Evolutionary conservation across 2,329 filamentous ascomycete genomes (phyloP).

Genomic region (Ceratocystis diversiconidia): DNA sequence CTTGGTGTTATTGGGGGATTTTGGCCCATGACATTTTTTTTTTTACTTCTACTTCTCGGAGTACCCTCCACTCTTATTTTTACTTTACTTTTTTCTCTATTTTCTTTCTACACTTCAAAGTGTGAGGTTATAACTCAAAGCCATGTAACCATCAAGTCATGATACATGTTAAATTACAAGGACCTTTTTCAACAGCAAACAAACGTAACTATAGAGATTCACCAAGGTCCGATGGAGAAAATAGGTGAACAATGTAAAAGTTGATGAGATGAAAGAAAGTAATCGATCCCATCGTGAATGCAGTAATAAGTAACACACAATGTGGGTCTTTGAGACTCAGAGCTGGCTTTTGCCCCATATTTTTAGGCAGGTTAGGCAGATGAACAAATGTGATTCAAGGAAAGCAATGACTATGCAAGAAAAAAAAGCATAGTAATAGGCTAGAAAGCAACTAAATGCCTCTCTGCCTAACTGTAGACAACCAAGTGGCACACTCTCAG

Average conservation of each 20-base stretch:
- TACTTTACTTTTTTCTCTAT: background rate
- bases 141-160: background rate
- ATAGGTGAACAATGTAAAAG: background rate
- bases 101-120: conserved; percentile 1
- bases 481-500: background rate
- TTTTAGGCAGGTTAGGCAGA: too few relatives aligned
- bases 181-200: background rate
- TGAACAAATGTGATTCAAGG: too few relatives aligned
- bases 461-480: too few relatives aligned
- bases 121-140: background rate
- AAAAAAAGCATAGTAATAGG: too few relatives aligned
- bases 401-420: too few relatives aligned
- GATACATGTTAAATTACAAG: conserved; percentile 4
- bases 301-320: too few relatives aligned
- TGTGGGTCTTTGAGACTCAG: too few relatives aligned
- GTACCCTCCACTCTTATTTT: background rate
- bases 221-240: background rate
- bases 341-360: too few relatives aligned
- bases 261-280: background rate
- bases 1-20: conserved; percentile 7
- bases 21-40: background rate
- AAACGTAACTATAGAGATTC: background rate
- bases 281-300: too few relatives aligned
- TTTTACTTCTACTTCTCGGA: background rate
- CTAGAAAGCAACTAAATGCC: too few relatives aligned